Base-by-base conservation (phyloP, 352 stramenopile genomes). In the Phytophthora syringae region DNA sequence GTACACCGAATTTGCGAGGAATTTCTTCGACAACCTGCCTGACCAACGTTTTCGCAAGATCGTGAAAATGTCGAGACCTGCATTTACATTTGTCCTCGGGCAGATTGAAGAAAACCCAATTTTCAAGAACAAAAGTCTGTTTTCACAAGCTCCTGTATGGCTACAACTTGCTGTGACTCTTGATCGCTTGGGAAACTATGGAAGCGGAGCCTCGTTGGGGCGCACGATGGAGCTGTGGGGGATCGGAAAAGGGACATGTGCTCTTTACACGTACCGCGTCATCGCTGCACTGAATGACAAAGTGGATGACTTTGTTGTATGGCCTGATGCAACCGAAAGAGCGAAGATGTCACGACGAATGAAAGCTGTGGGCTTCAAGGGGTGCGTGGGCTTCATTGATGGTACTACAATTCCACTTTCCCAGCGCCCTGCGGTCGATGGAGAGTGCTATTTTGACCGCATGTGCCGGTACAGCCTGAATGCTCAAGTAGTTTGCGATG, bases 401-500 rank as follows among this genome's bases (percentile, higher is more conserved):
- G 37, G 57, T 7, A 65, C 57, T 32, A 9, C 9, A 32, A 32
- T 32, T 32, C 27, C 27, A 32, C 27, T 32, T 32, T 32, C 27
- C 9, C 60, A 67, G 28, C 37, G n/a, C 16, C 50, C 50, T 40
- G 52, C 30, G n/a, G 28, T 52, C 6, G 30, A 67, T 34, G 59
- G 59, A 18, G 50, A 67, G 28, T 65, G 57, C 16, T 65, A 52
- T 45, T 65, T 55, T n/a, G 47, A 65, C 13, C 24, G 48, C 2
- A 72, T 63, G 24, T 24, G 47, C 6, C 30, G 64, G 3, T 72
- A 67, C 45, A 59, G 50, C 30, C 18, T 63, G 1, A 72, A 67
- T 18, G 63, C 49, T 4, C 63, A 67, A 53, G 56, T 67, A 0
- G 63, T 72, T 13, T 72, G 56, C 24, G 56, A 67, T 44, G 51